A percentile compares a stretch with the other conserved stretches of the same genome.
These are phyloP conservation scores for Russula olivacea DNA, from an alignment of 768 basidiomycete genomes.

Conservation along the genomic window DNA sequence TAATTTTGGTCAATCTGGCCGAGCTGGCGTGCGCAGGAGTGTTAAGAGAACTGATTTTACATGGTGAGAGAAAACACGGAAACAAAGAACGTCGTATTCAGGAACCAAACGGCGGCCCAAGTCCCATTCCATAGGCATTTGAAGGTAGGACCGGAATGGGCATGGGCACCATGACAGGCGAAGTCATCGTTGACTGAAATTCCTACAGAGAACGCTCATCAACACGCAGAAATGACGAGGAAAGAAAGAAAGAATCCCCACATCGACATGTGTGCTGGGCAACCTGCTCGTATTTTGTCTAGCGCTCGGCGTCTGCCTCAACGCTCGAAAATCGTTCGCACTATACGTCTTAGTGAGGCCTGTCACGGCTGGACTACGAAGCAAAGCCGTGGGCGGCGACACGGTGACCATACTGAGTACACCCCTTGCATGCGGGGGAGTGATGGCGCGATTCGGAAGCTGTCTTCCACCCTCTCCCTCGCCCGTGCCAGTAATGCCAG, in stretches of 20 bases:
- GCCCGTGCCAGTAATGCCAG: background rate
- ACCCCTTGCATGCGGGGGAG: slow-evolving; percentile 35
- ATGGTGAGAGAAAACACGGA: background rate
- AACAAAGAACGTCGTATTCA: background rate
- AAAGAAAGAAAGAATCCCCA: slow-evolving; percentile 33
- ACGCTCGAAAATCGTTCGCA: slow-evolving; percentile 76
- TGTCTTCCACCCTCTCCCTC: background rate
- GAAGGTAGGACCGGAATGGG: slow-evolving; percentile 3
- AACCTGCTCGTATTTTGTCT: slow-evolving; percentile 81
- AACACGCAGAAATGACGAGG: background rate
- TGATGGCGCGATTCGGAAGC: slow-evolving; percentile 35
- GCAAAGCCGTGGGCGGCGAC: slow-evolving; percentile 63
- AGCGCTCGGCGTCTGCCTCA: slow-evolving; percentile 59
- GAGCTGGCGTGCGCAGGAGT: background rate
- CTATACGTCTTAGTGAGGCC: slow-evolving; percentile 78
- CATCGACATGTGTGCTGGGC: slow-evolving; percentile 79
- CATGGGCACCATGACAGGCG: slow-evolving; percentile 15
- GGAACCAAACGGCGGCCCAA: slow-evolving; percentile 16
- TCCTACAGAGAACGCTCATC: background rate
- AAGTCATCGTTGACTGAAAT: slow-evolving; percentile 16
- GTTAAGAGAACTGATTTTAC: background rate
- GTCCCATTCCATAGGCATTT: slow-evolving; percentile 21
- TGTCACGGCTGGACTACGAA: slow-evolving; percentile 66
- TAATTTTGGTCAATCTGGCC: background rate
- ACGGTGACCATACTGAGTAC: slow-evolving; percentile 58